These are phyloP conservation scores for Nemania sp. DNA, from an alignment of 2,329 filamentous ascomycete species.

Conservation along the genomic window DNA sequence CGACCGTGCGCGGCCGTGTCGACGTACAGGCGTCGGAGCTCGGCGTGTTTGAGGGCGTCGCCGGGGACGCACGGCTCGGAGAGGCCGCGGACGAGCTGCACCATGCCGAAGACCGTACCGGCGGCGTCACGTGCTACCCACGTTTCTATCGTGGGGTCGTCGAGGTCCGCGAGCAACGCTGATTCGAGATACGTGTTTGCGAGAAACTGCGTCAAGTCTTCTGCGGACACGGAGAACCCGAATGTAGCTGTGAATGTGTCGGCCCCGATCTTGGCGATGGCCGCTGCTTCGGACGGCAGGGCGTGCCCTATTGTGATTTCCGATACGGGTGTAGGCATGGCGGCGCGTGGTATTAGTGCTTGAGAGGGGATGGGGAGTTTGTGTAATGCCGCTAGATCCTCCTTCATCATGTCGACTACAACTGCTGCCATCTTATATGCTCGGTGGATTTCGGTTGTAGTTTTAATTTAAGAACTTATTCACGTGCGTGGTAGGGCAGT, in stretches of 20 bases:
- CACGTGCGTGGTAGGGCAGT: too few species aligned
- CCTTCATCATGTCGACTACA: conserved; percentile 5
- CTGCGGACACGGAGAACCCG: conserved; percentile 30
- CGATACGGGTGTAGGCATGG: not conserved
- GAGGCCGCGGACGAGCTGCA: conserved; percentile 33
- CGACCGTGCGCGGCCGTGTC: conserved; percentile 33
- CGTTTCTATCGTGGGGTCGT: conserved; percentile 27
- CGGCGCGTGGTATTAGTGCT: not conserved
- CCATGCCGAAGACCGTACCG: conserved; percentile 32
- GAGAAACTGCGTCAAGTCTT: conserved; percentile 33
- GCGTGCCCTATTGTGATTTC: conserved; percentile 30
- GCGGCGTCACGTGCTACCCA: conserved; percentile 30
- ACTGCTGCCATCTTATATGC: too few species aligned
- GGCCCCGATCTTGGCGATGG: conserved; percentile 34
- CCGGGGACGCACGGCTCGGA: conserved; percentile 29
- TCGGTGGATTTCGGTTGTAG: too few species aligned
- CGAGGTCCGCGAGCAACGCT: conserved; percentile 28
- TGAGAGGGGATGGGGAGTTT: not conserved
- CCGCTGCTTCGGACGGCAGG: conserved; percentile 29
- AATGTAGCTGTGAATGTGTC: conserved; percentile 36
- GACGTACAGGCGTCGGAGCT: conserved; percentile 38
- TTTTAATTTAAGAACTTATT: too few species aligned
- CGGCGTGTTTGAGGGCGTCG: conserved; percentile 28
- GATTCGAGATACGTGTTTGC: conserved; percentile 29
- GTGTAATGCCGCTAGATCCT: not conserved